Evolutionary conservation across 2,329 filamentous ascomycete genomes (phyloP), one percentile per base, ranked within the genome.

Genomic region (Neofusicoccum parvum): DNA sequence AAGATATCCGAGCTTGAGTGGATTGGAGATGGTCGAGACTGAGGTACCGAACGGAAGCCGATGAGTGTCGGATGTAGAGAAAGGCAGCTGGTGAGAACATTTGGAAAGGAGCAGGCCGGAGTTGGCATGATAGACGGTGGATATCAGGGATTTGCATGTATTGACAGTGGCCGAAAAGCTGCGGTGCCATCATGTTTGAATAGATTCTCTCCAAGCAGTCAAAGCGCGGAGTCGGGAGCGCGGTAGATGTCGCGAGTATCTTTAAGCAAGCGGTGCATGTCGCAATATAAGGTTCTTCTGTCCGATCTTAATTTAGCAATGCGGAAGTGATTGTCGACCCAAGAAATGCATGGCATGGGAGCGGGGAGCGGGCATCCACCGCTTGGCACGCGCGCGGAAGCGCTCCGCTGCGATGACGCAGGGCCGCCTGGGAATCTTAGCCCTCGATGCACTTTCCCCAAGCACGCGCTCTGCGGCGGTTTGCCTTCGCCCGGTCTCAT

Each of bases 21-120:
- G 92, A 10, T 86, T 97, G 70, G 94, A 97, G 80, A 91, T 94
- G 88, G 90, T 92, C n/a, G 91, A 95, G 79, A 87, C 88, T 67
- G 90, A 86, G 69, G 77, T 79, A 51, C 63, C 63, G 14, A 59
- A 49, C 5, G 51, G 50, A 41, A n/a, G 41, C 27, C 50, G 50
- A 5, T 56, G 48, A 48, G 12, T 27, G 39, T 14, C 14, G 39
- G 32, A 20, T 56, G 20, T 56, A 23, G 50, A 51, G 27, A 27
- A 37, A 34, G 36, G 39, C 6, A 36, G 23, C 7, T 23, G 11
- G 37, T 23, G 32, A 39, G 23, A 46, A 15, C 14, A 20, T 5
- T 37, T 37, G 50, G 15, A 37, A 37, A 53, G 41, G 41, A 11
- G 17, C 6, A 36, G 10, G 27, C 11, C 15, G 56, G 43, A 48